A percentile compares a stretch with the other conserved stretches of the same genome.
These are phyloP conservation scores for Lentinula novae-zelandiae DNA, from an alignment of 1,284 basidiomycete species.

Conservation along the genomic window DNA sequence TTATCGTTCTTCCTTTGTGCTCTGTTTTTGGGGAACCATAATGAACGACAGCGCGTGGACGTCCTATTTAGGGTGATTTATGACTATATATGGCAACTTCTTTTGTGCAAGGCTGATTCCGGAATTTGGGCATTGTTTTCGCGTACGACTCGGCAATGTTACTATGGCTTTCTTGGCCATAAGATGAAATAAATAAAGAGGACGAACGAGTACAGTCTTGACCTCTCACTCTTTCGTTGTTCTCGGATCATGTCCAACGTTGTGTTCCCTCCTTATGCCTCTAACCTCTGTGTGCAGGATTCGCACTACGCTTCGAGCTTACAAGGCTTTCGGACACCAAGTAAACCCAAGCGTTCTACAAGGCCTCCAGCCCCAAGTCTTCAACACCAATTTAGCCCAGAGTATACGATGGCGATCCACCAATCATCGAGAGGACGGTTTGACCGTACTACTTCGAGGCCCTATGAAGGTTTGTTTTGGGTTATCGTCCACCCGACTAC, in stretches of 20 bases:
- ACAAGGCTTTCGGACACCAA: background rate
- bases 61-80: background rate
- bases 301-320: background rate
- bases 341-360: background rate
- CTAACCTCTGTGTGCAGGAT: background rate
- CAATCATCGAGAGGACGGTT: background rate
- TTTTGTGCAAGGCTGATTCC: background rate
- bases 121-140: background rate
- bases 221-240: no score
- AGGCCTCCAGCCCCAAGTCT: background rate
- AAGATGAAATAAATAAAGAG: background rate
- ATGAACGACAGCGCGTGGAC: background rate
- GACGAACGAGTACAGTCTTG: no score
- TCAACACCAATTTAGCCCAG: background rate
- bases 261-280: background rate
- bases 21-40: background rate
- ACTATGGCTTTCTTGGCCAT: background rate
- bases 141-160: background rate
- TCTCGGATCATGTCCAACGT: background rate
- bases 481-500: background rate
- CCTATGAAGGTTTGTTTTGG: background rate
- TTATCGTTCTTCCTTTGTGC: slow-evolving; percentile 1
- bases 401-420: background rate
- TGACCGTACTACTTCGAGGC: background rate
- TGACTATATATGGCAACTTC: background rate